phyloP scores from a whole-genome alignment of 345 rosid species.

The Heritiera littoralis region DNA sequence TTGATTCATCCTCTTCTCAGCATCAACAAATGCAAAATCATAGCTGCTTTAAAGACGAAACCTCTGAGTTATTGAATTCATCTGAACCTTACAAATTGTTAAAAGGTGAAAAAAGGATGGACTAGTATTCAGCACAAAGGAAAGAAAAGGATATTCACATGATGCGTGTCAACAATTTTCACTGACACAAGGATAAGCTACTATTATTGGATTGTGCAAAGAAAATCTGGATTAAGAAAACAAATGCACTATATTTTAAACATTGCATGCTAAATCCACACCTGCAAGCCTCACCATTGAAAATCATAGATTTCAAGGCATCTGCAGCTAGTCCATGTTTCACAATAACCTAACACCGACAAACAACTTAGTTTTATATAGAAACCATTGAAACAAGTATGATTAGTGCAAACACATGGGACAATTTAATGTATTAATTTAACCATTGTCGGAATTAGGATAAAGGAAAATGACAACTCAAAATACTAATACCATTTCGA shows the following conservation, averaged over 20 bases:
- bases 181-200: neutral
- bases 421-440: neutral
- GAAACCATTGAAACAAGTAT: neutral
- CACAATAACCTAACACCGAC: slow-evolving; percentile 54
- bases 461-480: neutral
- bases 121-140: neutral
- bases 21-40: slow-evolving; percentile 97
- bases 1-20: slow-evolving; percentile 91
- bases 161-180: neutral
- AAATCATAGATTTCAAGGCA: slow-evolving; percentile 58
- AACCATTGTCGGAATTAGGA: neutral
- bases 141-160: neutral
- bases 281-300: slow-evolving; percentile 80
- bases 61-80: slow-evolving; percentile 5
- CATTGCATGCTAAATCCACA: slow-evolving; percentile 40
- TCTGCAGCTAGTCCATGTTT: slow-evolving; percentile 79
- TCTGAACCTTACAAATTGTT: neutral
- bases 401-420: slow-evolving; percentile 2
- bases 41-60: slow-evolving; percentile 48
- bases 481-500: neutral
- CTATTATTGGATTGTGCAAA: neutral
- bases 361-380: slow-evolving; percentile 24
- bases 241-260: slow-evolving; percentile 9
- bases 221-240: neutral
- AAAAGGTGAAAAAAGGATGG: neutral